Percentiles rank a stretch among this genome's conserved stretches.
Evolutionary conservation across 148 eudicot genomes (phyloP).

Genomic region (Vaccinium darrowii): DNA sequence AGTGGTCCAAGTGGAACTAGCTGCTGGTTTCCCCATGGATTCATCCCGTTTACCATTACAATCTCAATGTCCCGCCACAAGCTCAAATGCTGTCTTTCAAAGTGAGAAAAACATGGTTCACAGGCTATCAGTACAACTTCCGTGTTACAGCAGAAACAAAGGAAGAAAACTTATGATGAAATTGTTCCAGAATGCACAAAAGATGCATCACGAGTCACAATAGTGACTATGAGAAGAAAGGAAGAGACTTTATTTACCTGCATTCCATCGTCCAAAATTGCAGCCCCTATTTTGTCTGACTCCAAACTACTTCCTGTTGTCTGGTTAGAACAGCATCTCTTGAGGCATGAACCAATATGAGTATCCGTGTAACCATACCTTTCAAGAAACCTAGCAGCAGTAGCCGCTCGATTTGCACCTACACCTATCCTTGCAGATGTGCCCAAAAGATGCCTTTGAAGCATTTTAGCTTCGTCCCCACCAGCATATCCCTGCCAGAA

Average conservation of each 20-base stretch:
- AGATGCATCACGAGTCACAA: constrained; percentile 16
- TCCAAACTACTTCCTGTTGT: constrained; percentile 26
- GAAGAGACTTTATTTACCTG: constrained; percentile 48
- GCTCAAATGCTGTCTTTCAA: constrained; percentile 74
- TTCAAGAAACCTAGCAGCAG: constrained; percentile 56
- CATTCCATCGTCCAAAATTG: constrained; percentile 94
- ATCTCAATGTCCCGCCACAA: constrained; percentile 81
- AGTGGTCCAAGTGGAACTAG: constrained; percentile 84
- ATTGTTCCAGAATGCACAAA: neutral
- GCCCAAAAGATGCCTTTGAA: constrained; percentile 69
- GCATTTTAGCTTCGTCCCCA: constrained; percentile 95
- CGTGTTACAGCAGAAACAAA: neutral
- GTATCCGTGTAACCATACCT: constrained; percentile 47
- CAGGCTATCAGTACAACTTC: neutral
- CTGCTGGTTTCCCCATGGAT: constrained; percentile 76
- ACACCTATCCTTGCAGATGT: constrained; percentile 75
- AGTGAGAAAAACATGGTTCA: neutral
- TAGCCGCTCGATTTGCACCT: constrained; percentile 71
- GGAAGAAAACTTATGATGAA: neutral
- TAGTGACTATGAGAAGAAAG: too few relatives aligned
- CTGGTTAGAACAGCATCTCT: constrained; percentile 26
- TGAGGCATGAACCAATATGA: constrained; percentile 19
- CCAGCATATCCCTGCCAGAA: constrained; percentile 79
- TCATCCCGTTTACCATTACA: constrained; percentile 87
- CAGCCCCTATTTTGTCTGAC: constrained; percentile 47